Percentiles rank a stretch among this genome's conserved stretches.
phyloP scores from a whole-genome alignment of 2,329 filamentous ascomycete species.

The Ophiocordyceps camponoti-floridani region DNA sequence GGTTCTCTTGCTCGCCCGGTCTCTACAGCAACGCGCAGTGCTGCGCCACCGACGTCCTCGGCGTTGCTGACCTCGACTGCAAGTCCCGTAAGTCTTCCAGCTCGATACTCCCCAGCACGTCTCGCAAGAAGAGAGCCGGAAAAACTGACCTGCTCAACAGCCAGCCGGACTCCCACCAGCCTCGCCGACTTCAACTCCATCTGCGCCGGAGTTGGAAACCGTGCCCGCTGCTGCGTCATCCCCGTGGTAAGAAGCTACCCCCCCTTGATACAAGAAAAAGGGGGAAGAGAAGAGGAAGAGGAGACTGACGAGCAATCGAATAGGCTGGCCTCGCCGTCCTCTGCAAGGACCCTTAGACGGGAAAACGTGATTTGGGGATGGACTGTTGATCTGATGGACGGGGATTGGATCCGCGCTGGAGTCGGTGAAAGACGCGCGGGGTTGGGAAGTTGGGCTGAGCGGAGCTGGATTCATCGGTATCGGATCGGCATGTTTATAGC shows the following conservation, averaged over 20 bases:
- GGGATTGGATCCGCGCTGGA: too few relatives aligned
- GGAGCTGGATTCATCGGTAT: too few relatives aligned
- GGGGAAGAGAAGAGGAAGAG: too few relatives aligned
- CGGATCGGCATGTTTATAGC: too few relatives aligned
- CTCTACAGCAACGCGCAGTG: constrained; percentile 4
- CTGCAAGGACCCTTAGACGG: constrained; percentile 1
- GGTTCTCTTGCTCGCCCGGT: constrained; percentile 1
- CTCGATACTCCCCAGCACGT: too few relatives aligned
- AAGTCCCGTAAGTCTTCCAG: constrained; percentile 1
- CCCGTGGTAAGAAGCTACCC: constrained; percentile 4
- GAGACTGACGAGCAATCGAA: background rate
- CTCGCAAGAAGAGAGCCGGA: too few relatives aligned
- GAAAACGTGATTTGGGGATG: too few relatives aligned
- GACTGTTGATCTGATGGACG: too few relatives aligned
- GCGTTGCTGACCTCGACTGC: constrained; percentile 4
- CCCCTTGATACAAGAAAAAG: too few relatives aligned
- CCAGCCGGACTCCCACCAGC: background rate
- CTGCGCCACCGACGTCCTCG: constrained; percentile 4
- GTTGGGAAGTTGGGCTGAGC: too few relatives aligned
- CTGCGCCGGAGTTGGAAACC: constrained; percentile 1
- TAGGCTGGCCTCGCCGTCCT: constrained; percentile 1
- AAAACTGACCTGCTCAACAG: background rate
- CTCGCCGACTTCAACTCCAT: background rate
- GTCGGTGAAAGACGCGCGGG: too few relatives aligned
- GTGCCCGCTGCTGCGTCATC: constrained; percentile 3